Base-by-base conservation (phyloP, 345 rosid genomes). In the Acer negundo region DNA sequence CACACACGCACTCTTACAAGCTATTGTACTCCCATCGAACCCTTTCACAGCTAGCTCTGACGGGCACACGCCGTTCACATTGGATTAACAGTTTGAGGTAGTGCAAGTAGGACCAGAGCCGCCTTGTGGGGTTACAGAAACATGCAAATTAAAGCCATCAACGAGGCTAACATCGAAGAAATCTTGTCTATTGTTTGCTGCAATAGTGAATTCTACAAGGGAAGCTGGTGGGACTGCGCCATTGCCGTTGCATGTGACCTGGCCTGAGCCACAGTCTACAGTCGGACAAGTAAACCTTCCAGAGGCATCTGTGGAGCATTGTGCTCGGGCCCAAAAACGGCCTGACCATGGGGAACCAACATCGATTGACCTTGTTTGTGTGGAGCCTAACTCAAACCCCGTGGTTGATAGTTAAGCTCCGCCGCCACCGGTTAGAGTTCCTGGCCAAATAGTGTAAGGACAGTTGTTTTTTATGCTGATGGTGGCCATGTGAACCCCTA, bases 111-210 rank as follows among this genome's bases (percentile, higher is more conserved):
- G 35, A 1, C 77, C 77, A 23, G 81, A 51, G 3, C 85, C 82
- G 5, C 87, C 87, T 66, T 69, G 69, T 65, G 87, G 89, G 49
- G 84, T 10, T 1, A 80, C 44, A 0, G 86, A 84, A 6, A 84
- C 12, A 11, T 84, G 87, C 61, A 86, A n/a, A 70, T 86, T 84
- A 59, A 73, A 86, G 69, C 89, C 89, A 22, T 86, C 86, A 19
- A 86, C 89, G 6, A 82, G 89, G 73, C 86, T 82, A 6, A 86
- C 10, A 70, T 86, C 84, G 75, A 61, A 84, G 76, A 66, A 78
- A 49, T 84, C 89, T n/a, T 72, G 67, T 2, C 79, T 74, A 4
- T 67, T 67, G 6, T 77, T 46, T 0, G 56, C 26, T 0, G 77
- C 77, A 0, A 84, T 23, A 1, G 81, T 80, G 76, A 86, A 66